Conservation (phyloP, 2,329 filamentous ascomycete genomes). For the Talaromyces sp. region DNA sequence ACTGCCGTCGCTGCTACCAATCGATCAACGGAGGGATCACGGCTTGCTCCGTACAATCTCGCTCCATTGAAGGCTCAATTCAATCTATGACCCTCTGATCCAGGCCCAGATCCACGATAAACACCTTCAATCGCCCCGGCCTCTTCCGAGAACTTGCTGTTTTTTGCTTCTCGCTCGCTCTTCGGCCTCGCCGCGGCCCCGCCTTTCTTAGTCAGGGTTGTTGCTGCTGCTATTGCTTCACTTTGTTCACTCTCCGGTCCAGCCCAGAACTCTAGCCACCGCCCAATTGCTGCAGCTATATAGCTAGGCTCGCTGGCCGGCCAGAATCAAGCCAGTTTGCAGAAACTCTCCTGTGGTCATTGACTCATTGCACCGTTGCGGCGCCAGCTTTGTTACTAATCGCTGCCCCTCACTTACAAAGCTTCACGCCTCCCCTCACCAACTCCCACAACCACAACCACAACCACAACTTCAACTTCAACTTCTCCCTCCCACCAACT, state of each 20-base stretch:
- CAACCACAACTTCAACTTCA: neutral
- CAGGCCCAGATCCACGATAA: too few species aligned
- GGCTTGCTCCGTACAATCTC: too few species aligned
- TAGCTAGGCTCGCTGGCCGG: neutral
- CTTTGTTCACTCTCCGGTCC: too few species aligned
- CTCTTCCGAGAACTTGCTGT: neutral
- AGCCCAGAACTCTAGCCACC: neutral
- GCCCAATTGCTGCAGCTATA: neutral
- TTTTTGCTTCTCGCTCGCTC: too few species aligned
- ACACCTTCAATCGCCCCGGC: too few species aligned
- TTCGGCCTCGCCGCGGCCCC: neutral
- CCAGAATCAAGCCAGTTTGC: neutral
- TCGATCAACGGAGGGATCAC: too few species aligned
- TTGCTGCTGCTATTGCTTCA: neutral
- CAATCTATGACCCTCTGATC: too few species aligned
- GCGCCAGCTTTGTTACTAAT: neutral
- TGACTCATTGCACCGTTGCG: neutral
- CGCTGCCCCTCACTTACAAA: slow-evolving; percentile 9
- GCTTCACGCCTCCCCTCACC: neutral
- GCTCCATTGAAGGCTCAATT: too few species aligned
- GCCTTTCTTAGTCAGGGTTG: neutral
- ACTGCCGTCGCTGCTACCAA: too few species aligned
- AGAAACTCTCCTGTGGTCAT: neutral
- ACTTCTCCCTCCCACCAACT: neutral
- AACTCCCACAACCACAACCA: too few species aligned